Conservation (phyloP, 2,329 filamentous ascomycete genomes). For the Coleophoma eucalyptorum region DNA sequence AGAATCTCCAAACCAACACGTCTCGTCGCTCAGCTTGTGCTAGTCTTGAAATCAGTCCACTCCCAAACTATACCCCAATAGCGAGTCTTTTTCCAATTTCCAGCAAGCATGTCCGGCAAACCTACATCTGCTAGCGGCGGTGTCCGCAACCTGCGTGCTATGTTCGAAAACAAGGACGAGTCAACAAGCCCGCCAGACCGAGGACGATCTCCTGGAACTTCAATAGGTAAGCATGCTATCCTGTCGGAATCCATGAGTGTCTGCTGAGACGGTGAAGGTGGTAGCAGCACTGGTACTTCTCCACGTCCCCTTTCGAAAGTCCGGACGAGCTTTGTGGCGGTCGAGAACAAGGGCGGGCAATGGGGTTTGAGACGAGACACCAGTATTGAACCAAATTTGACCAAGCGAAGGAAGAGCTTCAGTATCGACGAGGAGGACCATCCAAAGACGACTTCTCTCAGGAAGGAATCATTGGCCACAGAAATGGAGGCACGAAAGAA, state of each 20-base stretch:
- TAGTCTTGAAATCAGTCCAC: not conserved
- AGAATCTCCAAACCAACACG: not conserved
- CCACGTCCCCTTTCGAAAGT: conserved; percentile 70
- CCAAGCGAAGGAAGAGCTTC: conserved; percentile 23
- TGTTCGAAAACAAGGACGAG: conserved; percentile 71
- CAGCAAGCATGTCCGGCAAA: conserved; percentile 6
- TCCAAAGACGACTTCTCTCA: conserved; percentile 15
- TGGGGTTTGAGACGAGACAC: conserved; percentile 35
- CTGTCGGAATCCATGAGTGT: conserved; percentile 10
- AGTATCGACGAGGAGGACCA: conserved; percentile 21
- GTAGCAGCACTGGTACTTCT: conserved; percentile 33
- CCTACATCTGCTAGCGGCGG: conserved; percentile 32
- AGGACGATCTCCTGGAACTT: conserved; percentile 61
- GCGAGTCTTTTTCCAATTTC: not conserved
- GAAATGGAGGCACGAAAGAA: conserved; percentile 21
- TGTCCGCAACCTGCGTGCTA: conserved; percentile 66
- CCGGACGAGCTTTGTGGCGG: conserved; percentile 69
- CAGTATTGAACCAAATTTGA: conserved; percentile 20
- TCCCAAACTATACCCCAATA: not conserved
- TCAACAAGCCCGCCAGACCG: conserved; percentile 52
- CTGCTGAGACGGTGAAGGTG: conserved; percentile 14
- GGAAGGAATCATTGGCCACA: conserved; percentile 18
- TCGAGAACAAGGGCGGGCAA: conserved; percentile 47
- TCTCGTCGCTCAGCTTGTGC: not conserved
- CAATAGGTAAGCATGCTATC: conserved; percentile 34